Evolutionary conservation across 257 asterid species (phyloP), one percentile per base, ranked within the genome.

Genomic region (Cynanchum wilfordii): DNA sequence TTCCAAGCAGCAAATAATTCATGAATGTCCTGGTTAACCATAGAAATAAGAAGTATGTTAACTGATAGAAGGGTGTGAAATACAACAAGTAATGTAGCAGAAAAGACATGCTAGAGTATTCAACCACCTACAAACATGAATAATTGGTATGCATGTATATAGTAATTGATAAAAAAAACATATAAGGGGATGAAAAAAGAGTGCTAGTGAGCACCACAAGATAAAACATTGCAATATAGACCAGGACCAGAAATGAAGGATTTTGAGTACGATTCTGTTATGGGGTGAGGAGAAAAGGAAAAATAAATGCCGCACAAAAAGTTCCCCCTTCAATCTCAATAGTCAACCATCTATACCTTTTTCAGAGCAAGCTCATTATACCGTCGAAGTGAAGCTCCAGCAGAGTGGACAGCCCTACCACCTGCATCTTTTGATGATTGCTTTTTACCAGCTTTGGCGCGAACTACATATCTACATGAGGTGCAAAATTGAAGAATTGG

Each of bases 341-440:
- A 71, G 54, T 70, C 72, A 71, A 25, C 30, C 71, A 50, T 55
- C 50, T 22, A 15, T 82, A 94, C 99, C 97, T 89, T 94, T 78
- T 91, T 91, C 24, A 94, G 89, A 74, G 85, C 97, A 68, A 91
- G 83, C 79, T 94, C 99, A 81, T 94, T 94, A 79, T 94, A 85
- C 12, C 99, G 95, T 71, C 99, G 96, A 76, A 94, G 96, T 71
- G 97, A 84, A 75, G 99, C 97, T 76, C 99, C 99, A 71, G 99
- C 99, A 78, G 99, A 94, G 84, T 94, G 99, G 56, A 82, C 86
- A 80, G 84, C 68, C 75, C 82, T 84, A 30, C 95, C 96, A 80
- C 99, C 89, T 40, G 86, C 97, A 71, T 94, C 99, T 83, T 94
- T 94, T 79, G 90, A 73, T 54, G 97, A 94, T 80, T 94, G 99